Evolutionary conservation across 257 asterid genomes (phyloP).

Genomic region (Penstemon barbatus): DNA sequence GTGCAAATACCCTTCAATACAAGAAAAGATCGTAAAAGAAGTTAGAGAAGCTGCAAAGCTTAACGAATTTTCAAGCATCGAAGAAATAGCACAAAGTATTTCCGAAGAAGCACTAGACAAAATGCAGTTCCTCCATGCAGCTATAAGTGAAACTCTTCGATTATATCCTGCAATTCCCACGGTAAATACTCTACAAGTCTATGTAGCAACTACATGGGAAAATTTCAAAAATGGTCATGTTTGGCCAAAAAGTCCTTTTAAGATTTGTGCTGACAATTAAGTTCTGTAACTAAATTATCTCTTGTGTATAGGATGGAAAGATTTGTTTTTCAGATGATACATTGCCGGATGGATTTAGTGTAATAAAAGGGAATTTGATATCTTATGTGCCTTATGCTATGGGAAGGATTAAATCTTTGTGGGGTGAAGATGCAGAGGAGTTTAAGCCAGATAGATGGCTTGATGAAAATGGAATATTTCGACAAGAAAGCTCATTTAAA

Average conservation of each 20-base stretch:
- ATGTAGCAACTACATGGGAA: too few relatives aligned
- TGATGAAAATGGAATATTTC: conserved; percentile 49
- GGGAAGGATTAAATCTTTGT: conserved; percentile 67
- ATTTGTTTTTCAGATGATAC: conserved; percentile 56
- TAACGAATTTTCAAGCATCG: conserved; percentile 27
- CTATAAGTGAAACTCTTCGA: conserved; percentile 62
- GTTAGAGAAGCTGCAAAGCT: conserved; percentile 40
- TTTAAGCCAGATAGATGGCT: conserved; percentile 73
- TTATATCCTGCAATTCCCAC: conserved; percentile 64
- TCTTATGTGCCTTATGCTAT: conserved; percentile 51
- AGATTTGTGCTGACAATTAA: too few relatives aligned
- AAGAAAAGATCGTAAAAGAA: conserved; percentile 48
- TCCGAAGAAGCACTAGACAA: conserved; percentile 57
- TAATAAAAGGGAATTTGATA: conserved; percentile 54
- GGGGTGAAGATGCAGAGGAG: conserved; percentile 82
- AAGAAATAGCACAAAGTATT: conserved; percentile 42
- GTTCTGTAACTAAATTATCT: too few relatives aligned
- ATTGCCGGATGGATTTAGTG: conserved; percentile 60
- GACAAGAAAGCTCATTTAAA: conserved; percentile 55
- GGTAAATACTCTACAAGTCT: conserved; percentile 30
- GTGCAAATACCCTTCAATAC: conserved; percentile 61
- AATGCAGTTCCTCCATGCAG: conserved; percentile 71
- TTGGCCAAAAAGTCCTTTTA: too few relatives aligned
- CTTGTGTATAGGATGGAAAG: too few relatives aligned
- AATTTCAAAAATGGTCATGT: too few relatives aligned